Base-by-base conservation (phyloP, 202 grass and related monocot genomes). In the Brachypodium distachyon region DNA sequence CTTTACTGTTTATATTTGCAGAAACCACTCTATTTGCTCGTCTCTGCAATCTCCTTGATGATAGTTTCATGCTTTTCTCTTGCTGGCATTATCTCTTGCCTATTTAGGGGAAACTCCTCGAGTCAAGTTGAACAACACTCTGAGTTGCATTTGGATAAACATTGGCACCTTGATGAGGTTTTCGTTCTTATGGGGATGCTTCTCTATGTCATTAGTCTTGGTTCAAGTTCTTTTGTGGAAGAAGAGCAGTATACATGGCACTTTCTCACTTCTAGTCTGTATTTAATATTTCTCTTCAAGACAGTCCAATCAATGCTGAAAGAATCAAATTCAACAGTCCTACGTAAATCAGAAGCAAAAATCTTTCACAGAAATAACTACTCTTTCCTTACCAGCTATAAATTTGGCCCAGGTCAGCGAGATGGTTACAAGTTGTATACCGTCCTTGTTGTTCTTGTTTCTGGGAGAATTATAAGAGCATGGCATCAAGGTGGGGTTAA, bases 231-330 rank as follows among this genome's bases (percentile, higher is more conserved):
- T 72, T 92, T 97, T 88, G 91, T 97, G 66, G 95, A 97, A 86
- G 94, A 97, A 90, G 94, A 97, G 82, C 94, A 97, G 75, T 94
- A 97, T 69, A 94, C 91, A 71, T 94, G 91, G 91, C 91, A 97
- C 61, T 97, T 94, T 73, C 80, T 94, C 18, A 90, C 87, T 27
- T 94, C 89, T 51, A 94, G 91, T 74, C 53, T 97, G 19, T 86
- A 86, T 90, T 81, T 97, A 86, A 79, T 97, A 78, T 97, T 94
- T 72, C 82, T 97, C 39, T 80, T 86, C 50, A 86, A 78, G 31
- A 76, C 83, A 40, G 57, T 92, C 19, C 82, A 77, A 79, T 83
- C 61, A 48, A 29, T 90, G 53, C 22, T 94, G 21, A 77, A 90
- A 73, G 77, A 55, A 84, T 61, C 89, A 80, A 83, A 77, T 64